Evolutionary conservation across 108 stramenopile species (phyloP).

Genomic region (Halocafeteria seosinensis): DNA sequence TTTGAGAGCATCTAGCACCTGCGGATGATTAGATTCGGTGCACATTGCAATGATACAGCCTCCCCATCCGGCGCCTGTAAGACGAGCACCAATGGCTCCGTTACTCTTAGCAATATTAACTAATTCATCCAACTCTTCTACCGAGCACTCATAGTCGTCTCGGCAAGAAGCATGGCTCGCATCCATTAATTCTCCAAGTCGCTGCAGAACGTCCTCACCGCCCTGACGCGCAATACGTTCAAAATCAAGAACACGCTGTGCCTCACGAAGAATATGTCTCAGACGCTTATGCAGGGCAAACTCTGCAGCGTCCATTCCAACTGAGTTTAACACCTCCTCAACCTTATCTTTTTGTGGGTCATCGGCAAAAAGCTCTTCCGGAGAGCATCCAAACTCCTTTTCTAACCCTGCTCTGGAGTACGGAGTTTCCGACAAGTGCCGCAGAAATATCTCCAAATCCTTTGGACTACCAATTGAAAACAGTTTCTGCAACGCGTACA

Average conservation of each 20-base stretch:
- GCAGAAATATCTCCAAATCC: not conserved
- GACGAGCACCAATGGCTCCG: conserved; percentile 10
- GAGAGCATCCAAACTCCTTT: not conserved
- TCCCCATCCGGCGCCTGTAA: conserved; percentile 17
- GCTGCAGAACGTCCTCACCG: not conserved
- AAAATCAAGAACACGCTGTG: not conserved
- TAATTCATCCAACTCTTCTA: conserved; percentile 7
- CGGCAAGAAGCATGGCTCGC: conserved; percentile 8
- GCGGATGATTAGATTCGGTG: no score
- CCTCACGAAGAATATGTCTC: not conserved
- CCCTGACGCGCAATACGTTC: not conserved
- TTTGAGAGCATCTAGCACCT: no score
- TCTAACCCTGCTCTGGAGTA: not conserved
- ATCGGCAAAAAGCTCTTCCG: not conserved
- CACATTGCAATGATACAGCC: conserved; percentile 12
- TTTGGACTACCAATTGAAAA: not conserved
- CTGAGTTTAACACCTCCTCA: not conserved
- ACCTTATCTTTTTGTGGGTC: not conserved
- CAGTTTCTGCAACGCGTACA: not conserved
- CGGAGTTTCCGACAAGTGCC: not conserved
- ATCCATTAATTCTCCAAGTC: conserved; percentile 8
- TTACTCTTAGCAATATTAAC: not conserved
- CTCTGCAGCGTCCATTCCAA: not conserved
- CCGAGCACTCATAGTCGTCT: conserved; percentile 7
- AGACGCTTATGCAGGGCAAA: not conserved